Conservation (phyloP, 495 filamentous ascomycete species). For the Aspergillus carlsbadensis region DNA sequence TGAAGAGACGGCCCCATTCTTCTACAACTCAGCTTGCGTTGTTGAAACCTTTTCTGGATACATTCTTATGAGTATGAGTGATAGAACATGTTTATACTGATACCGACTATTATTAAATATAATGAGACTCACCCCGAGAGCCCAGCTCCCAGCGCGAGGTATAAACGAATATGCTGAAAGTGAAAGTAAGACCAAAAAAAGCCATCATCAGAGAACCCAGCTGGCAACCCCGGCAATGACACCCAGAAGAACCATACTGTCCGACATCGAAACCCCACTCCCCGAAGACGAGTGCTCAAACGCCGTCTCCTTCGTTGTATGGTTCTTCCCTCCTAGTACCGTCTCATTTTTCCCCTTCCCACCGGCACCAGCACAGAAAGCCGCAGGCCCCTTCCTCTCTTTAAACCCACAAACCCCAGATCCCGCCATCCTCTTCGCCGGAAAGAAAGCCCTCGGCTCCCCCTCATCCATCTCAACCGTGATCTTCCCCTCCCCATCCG, state of each 20-base stretch:
- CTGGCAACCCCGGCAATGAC: not conserved
- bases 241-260: not conserved
- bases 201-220: not conserved
- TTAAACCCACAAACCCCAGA: slow-evolving; percentile 27
- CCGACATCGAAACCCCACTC: not conserved
- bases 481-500: slow-evolving; percentile 35
- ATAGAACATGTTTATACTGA: no score
- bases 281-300: not conserved
- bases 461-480: slow-evolving; percentile 40
- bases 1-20: no score
- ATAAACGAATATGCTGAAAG: not conserved
- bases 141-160: not conserved
- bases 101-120: not conserved
- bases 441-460: slow-evolving; percentile 42
- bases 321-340: not conserved
- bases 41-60: no score
- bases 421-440: slow-evolving; percentile 18
- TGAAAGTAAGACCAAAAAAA: not conserved
- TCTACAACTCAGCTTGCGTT: no score
- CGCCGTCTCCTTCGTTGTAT: not conserved
- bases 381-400: not conserved
- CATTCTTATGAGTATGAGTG: no score
- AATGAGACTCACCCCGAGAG: not conserved
- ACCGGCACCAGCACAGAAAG: not conserved
- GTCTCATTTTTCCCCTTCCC: not conserved